phyloP scores from a whole-genome alignment of 1,284 basidiomycete genomes.

The Neonothopanus nambi region DNA sequence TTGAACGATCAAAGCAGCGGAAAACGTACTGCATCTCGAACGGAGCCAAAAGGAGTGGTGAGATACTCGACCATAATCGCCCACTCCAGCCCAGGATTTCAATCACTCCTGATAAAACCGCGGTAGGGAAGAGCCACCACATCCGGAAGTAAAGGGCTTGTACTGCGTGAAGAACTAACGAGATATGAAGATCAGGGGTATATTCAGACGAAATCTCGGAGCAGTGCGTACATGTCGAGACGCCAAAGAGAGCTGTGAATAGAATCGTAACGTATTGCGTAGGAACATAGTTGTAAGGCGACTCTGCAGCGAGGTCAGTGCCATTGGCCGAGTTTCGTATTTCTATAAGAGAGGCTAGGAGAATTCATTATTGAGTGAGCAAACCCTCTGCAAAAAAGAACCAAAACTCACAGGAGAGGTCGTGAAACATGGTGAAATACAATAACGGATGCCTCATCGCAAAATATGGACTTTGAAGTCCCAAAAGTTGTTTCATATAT shows the following conservation, averaged over 20 bases:
- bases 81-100: slow-evolving; percentile 8
- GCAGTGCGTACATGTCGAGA: neutral
- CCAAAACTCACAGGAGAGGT: no score
- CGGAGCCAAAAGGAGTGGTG: slow-evolving; percentile 10
- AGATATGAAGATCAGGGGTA: neutral
- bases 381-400: no score
- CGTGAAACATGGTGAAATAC: no score
- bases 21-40: slow-evolving; percentile 10
- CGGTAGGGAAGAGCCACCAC: slow-evolving; percentile 8
- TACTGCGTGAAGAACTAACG: slow-evolving; percentile 5
- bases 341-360: no score
- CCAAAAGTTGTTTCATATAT: no score
- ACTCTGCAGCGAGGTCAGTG: neutral
- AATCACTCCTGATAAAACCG: neutral
- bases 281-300: slow-evolving; percentile 8
- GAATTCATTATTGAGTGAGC: no score
- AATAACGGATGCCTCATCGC: no score
- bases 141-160: slow-evolving; percentile 6
- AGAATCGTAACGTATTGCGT: neutral
- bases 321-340: no score
- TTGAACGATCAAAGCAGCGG: neutral
- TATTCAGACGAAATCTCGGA: neutral
- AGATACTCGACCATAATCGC: slow-evolving; percentile 10
- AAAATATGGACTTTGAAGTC: no score
- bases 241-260: neutral